Conservation (phyloP, 148 eudicot species). For the Chenopodium berlandieri region DNA sequence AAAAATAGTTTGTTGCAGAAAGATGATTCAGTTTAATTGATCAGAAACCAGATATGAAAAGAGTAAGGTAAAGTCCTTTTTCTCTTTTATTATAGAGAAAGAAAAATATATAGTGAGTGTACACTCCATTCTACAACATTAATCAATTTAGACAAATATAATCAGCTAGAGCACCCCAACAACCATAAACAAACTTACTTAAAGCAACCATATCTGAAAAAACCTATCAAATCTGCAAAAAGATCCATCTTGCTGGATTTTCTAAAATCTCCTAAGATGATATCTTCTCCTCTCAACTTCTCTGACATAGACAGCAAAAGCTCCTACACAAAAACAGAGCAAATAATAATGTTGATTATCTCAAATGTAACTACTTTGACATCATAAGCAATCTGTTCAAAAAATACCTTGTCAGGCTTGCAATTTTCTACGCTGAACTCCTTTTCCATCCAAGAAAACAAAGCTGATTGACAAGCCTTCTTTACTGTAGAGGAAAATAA, state of each 20-base stretch:
- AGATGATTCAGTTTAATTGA: background rate
- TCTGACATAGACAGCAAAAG: conserved; percentile 56
- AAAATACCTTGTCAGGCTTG: conserved; percentile 58
- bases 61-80: background rate
- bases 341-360: background rate
- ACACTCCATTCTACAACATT: background rate
- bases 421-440: conserved; percentile 52
- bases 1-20: background rate
- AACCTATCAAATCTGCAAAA: conserved; percentile 70
- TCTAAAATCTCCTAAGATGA: conserved; percentile 43
- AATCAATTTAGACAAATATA: background rate
- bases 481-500: conserved; percentile 42
- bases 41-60: background rate
- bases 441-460: conserved; percentile 73
- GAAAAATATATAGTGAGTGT: background rate
- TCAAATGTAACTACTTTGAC: conserved; percentile 4
- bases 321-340: conserved; percentile 40
- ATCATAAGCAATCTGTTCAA: conserved; percentile 4
- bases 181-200: conserved; percentile 45
- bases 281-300: conserved; percentile 57
- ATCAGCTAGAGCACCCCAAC: background rate
- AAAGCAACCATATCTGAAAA: conserved; percentile 60
- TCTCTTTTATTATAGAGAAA: background rate
- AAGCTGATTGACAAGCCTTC: conserved; percentile 59
- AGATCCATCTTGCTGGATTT: conserved; percentile 79